phyloP scores from a whole-genome alignment of 2,329 filamentous ascomycete species.

The Pestalotiopsis sp. region DNA sequence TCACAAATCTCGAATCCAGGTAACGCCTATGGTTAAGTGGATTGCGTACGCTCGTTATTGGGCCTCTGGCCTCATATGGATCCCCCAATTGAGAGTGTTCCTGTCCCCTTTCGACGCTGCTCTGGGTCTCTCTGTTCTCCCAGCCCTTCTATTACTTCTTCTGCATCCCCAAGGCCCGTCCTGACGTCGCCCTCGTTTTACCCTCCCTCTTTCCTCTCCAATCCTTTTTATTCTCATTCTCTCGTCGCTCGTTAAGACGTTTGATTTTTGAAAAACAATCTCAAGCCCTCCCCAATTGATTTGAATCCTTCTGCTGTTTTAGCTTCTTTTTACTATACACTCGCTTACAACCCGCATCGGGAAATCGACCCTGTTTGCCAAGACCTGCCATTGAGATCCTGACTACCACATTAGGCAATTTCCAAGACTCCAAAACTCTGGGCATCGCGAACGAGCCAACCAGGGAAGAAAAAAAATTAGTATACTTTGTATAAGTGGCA shows the following conservation, averaged over 20 bases:
- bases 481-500: too few relatives aligned
- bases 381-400: slow-evolving; percentile 6
- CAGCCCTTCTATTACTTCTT: slow-evolving; percentile 2
- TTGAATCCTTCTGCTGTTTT: not conserved
- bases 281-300: not conserved
- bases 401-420: slow-evolving; percentile 7
- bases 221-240: not conserved
- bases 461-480: not conserved
- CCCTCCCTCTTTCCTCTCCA: not conserved
- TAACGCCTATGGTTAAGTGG: not conserved
- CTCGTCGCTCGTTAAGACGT: slow-evolving; percentile 3
- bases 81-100: not conserved
- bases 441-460: slow-evolving; percentile 3
- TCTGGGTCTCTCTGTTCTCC: not conserved
- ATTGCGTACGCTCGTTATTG: slow-evolving; percentile 1
- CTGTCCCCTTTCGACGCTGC: not conserved
- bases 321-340: not conserved
- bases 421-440: slow-evolving; percentile 2
- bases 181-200: not conserved
- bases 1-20: slow-evolving; percentile 4
- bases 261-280: not conserved
- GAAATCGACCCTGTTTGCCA: slow-evolving; percentile 6
- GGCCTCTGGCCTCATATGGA: not conserved
- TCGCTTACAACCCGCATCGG: not conserved
- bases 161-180: not conserved